Evolutionary conservation across 345 rosid genomes (phyloP).

Genomic region (Brassica rapa): DNA sequence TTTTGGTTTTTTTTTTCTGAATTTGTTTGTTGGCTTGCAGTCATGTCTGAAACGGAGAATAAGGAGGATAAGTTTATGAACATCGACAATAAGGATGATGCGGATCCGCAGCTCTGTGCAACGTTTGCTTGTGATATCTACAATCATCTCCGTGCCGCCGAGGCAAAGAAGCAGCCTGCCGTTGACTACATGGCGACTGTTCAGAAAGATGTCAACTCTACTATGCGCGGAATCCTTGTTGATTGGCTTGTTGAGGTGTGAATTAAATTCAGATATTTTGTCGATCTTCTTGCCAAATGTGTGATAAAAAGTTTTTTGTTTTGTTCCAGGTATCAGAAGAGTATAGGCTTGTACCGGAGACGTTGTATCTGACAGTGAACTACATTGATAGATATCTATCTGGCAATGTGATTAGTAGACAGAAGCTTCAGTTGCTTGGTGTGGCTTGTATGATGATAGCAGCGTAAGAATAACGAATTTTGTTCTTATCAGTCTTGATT

Average conservation of each 20-base stretch:
- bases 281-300: not conserved
- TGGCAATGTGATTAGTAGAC: conserved; percentile 81
- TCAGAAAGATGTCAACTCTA: conserved; percentile 81
- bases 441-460: conserved; percentile 9
- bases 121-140: conserved; percentile 59
- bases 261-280: not conserved
- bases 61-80: conserved; percentile 11
- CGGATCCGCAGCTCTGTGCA: conserved; percentile 85
- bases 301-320: not conserved
- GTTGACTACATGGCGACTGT: conserved; percentile 72
- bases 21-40: conserved; percentile 40
- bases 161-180: conserved; percentile 83
- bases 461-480: not conserved
- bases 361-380: conserved; percentile 78
- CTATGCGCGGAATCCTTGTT: conserved; percentile 82
- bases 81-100: not conserved
- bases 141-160: conserved; percentile 71
- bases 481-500: not conserved
- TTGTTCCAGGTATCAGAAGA: conserved; percentile 80
- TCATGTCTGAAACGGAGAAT: conserved; percentile 55
- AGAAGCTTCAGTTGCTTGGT: conserved; percentile 86
- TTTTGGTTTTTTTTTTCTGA: not conserved
- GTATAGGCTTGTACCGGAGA: conserved; percentile 94
- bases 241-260: conserved; percentile 98
- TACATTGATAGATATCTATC: conserved; percentile 94